Conservation (phyloP, 768 basidiomycete species). For the Rhodotorula graminis region DNA sequence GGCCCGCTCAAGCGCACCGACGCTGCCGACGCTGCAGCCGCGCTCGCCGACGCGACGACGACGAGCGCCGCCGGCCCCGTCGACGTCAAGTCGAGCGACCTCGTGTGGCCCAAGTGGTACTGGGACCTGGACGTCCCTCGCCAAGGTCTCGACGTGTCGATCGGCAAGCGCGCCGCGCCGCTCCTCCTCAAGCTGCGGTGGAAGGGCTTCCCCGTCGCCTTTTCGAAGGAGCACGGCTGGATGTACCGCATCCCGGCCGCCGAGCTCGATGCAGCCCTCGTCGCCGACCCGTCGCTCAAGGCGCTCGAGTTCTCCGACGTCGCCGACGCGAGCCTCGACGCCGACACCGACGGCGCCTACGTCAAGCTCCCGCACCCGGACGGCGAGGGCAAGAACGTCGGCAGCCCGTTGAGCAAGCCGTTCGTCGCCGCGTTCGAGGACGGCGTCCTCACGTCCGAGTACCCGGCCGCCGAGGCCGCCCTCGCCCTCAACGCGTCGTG, state of each 20-base stretch:
- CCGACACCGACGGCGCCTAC: slow-evolving; percentile 57
- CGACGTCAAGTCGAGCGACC: slow-evolving; percentile 4
- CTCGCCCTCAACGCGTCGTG: slow-evolving; percentile 88
- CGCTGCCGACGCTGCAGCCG: not conserved
- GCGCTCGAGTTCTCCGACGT: slow-evolving; percentile 61
- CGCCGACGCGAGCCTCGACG: slow-evolving; percentile 58
- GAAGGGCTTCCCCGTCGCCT: slow-evolving; percentile 76
- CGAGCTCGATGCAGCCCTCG: slow-evolving; percentile 26
- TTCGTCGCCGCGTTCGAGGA: slow-evolving; percentile 85
- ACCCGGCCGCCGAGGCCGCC: slow-evolving; percentile 69
- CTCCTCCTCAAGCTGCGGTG: slow-evolving; percentile 80
- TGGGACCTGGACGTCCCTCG: slow-evolving; percentile 62
- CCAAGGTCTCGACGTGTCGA: slow-evolving; percentile 79
- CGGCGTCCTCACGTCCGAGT: slow-evolving; percentile 76
- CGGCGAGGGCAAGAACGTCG: slow-evolving; percentile 91
- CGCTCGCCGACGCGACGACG: not conserved
- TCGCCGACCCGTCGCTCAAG: slow-evolving; percentile 51
- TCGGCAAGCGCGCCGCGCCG: slow-evolving; percentile 74
- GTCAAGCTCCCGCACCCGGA: slow-evolving; percentile 96
- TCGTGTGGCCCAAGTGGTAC: slow-evolving; percentile 92
- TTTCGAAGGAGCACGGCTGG: slow-evolving; percentile 87
- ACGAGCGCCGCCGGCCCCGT: not conserved
- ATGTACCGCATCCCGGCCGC: slow-evolving; percentile 66
- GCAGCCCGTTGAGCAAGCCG: slow-evolving; percentile 78
- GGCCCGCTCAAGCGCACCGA: not conserved